Evolutionary conservation across 768 basidiomycete species (phyloP), one percentile per base, ranked within the genome.

Genomic region (Strobilomyces echinocephalus): DNA sequence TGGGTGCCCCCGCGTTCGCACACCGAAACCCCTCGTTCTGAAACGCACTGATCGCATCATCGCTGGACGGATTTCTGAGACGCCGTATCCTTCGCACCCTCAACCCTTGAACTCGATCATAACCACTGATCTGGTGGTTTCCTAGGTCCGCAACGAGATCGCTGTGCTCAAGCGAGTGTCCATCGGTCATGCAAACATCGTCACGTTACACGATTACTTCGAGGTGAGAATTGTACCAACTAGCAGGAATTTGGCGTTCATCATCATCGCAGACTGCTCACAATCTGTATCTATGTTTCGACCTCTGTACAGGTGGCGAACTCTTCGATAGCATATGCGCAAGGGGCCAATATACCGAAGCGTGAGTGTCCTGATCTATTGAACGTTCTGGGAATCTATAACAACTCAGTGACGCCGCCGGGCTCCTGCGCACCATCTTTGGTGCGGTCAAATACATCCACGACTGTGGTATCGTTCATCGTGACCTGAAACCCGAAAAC

Each of bases 281-380:
- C 71, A 97, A 95, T 63, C 80, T 97, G 44, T 93, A 97, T 72
- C 87, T 97, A 52, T 86, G 86, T 60, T 97, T 97, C 71, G 95
- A 98, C 72, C 83, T 97, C 9, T 98, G 95, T 75, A 94, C 91
- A 3, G 94, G 95, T 48, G 95, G 95, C 41, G 95, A 99, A 71
- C 83, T 99, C n/a, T 98, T 99, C 64, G 95, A 99, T 70, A 82
- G 95, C 46, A 98, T 99, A 76, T 98, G 95, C 65, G 92, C 93
- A 30, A 92, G 94, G 71, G 94, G 93, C 48, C 92, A 92, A 68
- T 98, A 97, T 71, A 94, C 92, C 65, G 95, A 99, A 73, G 85
- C 84, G 91, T 92, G 59, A 62, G 84, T 73, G 5, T 12, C 39
- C 51, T 26, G 12, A 26, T 31, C 26, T 34, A 43, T 35, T 39